Evolutionary conservation across 2,329 filamentous ascomycete species (phyloP).

Genomic region (Gaeumannomyces tritici): DNA sequence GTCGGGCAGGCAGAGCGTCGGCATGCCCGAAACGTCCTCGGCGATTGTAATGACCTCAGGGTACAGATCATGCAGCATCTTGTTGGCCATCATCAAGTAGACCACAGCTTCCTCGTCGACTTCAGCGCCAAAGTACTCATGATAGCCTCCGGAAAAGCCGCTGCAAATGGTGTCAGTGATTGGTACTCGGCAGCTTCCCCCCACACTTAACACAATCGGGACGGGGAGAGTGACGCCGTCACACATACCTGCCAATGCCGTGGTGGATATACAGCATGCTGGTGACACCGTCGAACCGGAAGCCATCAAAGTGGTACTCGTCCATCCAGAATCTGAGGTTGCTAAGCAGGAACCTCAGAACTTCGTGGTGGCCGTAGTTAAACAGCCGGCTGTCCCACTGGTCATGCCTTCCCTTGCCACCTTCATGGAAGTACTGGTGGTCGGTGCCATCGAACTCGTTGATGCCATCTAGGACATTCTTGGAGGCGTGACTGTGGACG

Average conservation of each 20-base stretch:
- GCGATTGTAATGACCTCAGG: conserved; percentile 84
- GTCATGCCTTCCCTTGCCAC: conserved; percentile 75
- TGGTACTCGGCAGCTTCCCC: not conserved
- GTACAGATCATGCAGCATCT: conserved; percentile 87
- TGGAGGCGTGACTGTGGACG: conserved; percentile 95
- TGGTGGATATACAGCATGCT: conserved; percentile 97
- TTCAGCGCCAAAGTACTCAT: conserved; percentile 86
- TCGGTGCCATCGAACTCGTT: conserved; percentile 96
- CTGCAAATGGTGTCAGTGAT: conserved; percentile 28
- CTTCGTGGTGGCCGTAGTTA: conserved; percentile 93
- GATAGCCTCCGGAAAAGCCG: conserved; percentile 94
- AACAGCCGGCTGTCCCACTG: conserved; percentile 95
- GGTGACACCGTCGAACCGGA: conserved; percentile 95
- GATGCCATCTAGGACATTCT: conserved; percentile 90
- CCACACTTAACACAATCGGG: not conserved
- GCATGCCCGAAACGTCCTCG: conserved; percentile 98
- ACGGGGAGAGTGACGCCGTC: not conserved
- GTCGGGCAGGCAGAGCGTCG: conserved; percentile 80
- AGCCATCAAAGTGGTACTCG: conserved; percentile 92
- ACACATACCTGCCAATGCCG: conserved; percentile 83
- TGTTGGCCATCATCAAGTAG: conserved; percentile 93
- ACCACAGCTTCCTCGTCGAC: conserved; percentile 92
- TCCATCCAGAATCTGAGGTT: conserved; percentile 99
- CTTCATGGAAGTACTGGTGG: conserved; percentile 90
- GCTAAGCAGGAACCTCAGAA: conserved; percentile 88